Evolutionary conservation across 176 grass and related monocot genomes (phyloP), one percentile per base, ranked within the genome.

Genomic region (Rhipidocladum racemiflorum): DNA sequence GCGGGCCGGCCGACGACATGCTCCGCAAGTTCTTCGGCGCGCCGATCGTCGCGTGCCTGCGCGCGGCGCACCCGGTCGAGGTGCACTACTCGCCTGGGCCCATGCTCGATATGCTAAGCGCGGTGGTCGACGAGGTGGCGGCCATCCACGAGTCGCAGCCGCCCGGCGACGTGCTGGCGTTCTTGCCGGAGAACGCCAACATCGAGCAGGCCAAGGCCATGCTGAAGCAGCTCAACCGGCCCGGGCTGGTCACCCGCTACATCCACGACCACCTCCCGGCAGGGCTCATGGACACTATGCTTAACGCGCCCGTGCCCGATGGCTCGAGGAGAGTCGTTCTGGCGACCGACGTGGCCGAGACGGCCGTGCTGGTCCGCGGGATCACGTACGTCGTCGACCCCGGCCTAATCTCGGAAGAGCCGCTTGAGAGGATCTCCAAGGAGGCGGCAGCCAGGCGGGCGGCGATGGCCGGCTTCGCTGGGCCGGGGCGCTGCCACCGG

Each of bases 331-430:
- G 60, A 30, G 54, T 79, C 42, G 74, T 85, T 75, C 29, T 85
- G 54, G 63, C 63, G 50, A 85, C 62, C 38, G 73, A 69, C 83
- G 64, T 77, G 72, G 82, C 73, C 50, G 82, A 84, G 83, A 78
- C 74, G 39, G 74, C 74, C 7, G 74, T 85, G 43, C 42, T 36
- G 9, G 54, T 78, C 39, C 39, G 39, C 16, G 55, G 83, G 39
- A 85, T 78, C 54, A 51, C 15, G 42, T 72, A 79, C 43, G 75
- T 85, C 54, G 21, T 85, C 54, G 83, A 85, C 53, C 2, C 83
- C 27, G 65, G 83, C 53, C 25, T 78, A 28, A 18, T 46, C 21
- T 85, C 83, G 1, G 83, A 77, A 21, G 38, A 71, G 3, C 83
- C 83, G 53, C 1, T 59, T 4, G 40, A 20, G 54, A 71, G 35